Base-by-base conservation (phyloP, 2,329 filamentous ascomycete species). In the Epichloe baconii region DNA sequence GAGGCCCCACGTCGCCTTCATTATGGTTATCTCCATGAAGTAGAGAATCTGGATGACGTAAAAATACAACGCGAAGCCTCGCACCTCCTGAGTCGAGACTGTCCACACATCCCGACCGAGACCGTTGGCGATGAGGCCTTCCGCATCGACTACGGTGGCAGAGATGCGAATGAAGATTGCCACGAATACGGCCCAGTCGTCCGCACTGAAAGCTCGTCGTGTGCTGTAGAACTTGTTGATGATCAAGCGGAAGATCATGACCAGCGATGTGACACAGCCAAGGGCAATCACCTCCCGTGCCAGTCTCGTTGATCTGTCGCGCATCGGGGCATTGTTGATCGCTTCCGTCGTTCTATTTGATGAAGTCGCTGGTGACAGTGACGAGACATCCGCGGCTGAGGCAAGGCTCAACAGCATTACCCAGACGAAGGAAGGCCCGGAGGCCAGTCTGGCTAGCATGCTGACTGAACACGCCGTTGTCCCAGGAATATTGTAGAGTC, bases 1-100 rank as follows among this genome's bases (percentile, higher is more conserved):
- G 55, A 72, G 62, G 7, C 76, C 63, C 37, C 77, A 64, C 4
- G 72, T 69, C 23, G 71, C 59, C 53, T 75, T 73, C 23, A 71
- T 66, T 48, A 72, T 59, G 36, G 66, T 61, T 15, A 72, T 57
- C n/a, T 67, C 60, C 5, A 60, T 52, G 58, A 74, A 72, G 57
- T 74, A 72, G 43, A 72, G 41, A 23, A 59, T 48, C 41, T 66
- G 63, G 53, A 63, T 62, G 53, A 62, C 58, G 53, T 67, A 73
- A 21, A 71, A 63, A 52, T 60, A 63, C 19, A 63, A 58, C 2
- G 66, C 53, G 42, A 75, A 69, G 1, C 59, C 56, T 41, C 68
- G 69, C 35, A 48, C 15, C 5, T 26, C 19, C 12, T n/a, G 15
- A 14, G 36, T 21, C 14, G 47, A 48, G 11, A 48, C 8, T 17